Base-by-base conservation (phyloP, 2,329 filamentous ascomycete genomes). In the Calonectria naviculata region DNA sequence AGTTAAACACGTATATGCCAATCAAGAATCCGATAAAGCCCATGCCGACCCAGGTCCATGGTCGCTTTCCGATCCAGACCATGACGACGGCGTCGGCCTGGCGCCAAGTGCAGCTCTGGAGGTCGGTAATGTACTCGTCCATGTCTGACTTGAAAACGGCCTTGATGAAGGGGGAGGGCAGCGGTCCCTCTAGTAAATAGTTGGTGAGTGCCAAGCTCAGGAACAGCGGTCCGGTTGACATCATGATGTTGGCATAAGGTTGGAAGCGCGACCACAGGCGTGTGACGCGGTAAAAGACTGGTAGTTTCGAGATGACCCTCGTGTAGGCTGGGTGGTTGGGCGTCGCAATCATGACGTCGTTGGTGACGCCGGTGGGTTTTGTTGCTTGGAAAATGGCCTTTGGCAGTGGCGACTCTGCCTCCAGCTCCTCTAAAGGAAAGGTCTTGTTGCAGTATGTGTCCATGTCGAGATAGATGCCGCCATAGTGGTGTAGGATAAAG, bases 181-280 rank as follows among this genome's bases (percentile, higher is more conserved):
- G 62, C 1, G 70, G 87, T 60, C 84, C 84, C 21, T 85, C 83
- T 42, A 87, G 85, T 81, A 91, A 90, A 81, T 93, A 95, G 80
- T 94, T 89, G 76, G 93, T 90, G 92, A 93, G 93, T 71, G 94
- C 89, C 21, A 95, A 88, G 64, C 90, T 93, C 47, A 95, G 83
- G 84, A 94, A 95, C 36, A 95, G 84, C 0, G 93, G 93, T 0
- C 93, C 93, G 0, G 93, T 94, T 26, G 91, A 91, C 65, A 92
- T 92, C 93, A 95, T 95, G 78, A 95, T 92, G 21, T 92, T 94
- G 78, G 94, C 92, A 81, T 95, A 95, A 2, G 84, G 84, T 67
- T 7, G 91, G 89, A 70, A 92, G 82, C 36, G 90, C 80, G 78
- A 76, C 93, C 93, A 95, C 75, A 89, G 89, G 74, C 90, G 87